Evolutionary conservation across 2,329 filamentous ascomycete genomes (phyloP).

Genomic region (Beauveria sp.): DNA sequence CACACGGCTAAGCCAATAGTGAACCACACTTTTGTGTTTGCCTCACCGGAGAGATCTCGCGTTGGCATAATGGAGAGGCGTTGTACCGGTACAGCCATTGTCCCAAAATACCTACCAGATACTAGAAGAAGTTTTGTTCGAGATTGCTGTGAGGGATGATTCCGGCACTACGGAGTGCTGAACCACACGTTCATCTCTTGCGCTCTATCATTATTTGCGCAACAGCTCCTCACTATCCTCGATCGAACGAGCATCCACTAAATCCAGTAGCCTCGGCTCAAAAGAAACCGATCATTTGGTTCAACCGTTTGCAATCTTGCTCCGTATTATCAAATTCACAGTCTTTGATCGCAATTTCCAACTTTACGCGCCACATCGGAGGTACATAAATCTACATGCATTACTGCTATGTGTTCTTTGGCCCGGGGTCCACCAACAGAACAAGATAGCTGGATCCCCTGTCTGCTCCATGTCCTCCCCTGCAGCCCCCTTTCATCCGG

Average conservation of each 20-base stretch:
- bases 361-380: slow-evolving; percentile 5
- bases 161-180: background rate
- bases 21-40: background rate
- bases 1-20: background rate
- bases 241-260: background rate
- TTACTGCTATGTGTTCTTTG: background rate
- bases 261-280: background rate
- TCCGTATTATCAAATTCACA: background rate
- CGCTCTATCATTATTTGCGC: background rate
- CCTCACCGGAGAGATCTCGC: background rate
- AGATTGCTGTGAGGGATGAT: too few relatives aligned
- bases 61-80: background rate
- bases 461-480: slow-evolving; percentile 1
- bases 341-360: background rate
- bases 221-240: background rate
- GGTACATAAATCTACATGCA: slow-evolving; percentile 4
- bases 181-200: background rate
- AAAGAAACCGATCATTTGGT: background rate
- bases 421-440: slow-evolving; percentile 2
- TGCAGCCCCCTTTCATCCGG: slow-evolving; percentile 4
- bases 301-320: background rate
- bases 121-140: too few relatives aligned
- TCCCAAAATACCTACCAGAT: background rate
- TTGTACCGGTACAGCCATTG: background rate
- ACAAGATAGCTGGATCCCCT: background rate